Evolutionary conservation across 2,329 filamentous ascomycete genomes (phyloP), one percentile per base, ranked within the genome.

Genomic region (Neocucurbitaria cava): DNA sequence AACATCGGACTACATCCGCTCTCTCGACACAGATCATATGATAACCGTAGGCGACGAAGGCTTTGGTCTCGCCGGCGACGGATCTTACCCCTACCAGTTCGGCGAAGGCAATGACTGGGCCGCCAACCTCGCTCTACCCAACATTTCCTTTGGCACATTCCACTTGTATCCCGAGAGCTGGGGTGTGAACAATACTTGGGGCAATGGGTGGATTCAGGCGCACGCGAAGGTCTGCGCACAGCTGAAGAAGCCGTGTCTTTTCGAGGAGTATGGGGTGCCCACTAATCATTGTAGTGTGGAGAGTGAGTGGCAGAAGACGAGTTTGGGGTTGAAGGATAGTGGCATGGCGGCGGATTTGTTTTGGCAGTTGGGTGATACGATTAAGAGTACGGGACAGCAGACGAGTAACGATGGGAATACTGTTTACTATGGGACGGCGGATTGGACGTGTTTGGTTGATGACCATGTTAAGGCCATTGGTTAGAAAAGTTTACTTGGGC

Each of bases 21-120:
- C 77, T 11, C 77, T 89, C 11, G 87, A 89, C 64, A 60, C 79
- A 1, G 69, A 80, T 42, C 87, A 88, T 69, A 82, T 89, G 79
- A 85, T 89, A 36, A 82, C 83, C 0, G 79, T 87, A 18, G 86
- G 87, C 15, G 86, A 89, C 59, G 87, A 89, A 70, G 87, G 87
- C 6, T 86, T 81, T 18, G 74, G 76, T 2, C 81, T 72, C 5
- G 30, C 60, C 1, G 67, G 81, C 2, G 83, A 85, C 46, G 79
- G 61, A n/a, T 63, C 59, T 7, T 86, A 85, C 62, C 83, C 83
- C 3, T 85, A 83, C 68, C 69, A 73, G 7, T 79, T 76, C 48
- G 65, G 65, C 46, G 83, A 86, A 58, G 84, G 84, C 9, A 68
- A 78, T 17, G 79, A 85, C 61, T 87, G 82, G 65, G 78, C 76